phyloP scores from a whole-genome alignment of 495 filamentous ascomycete species.

The Cercophora samala region DNA sequence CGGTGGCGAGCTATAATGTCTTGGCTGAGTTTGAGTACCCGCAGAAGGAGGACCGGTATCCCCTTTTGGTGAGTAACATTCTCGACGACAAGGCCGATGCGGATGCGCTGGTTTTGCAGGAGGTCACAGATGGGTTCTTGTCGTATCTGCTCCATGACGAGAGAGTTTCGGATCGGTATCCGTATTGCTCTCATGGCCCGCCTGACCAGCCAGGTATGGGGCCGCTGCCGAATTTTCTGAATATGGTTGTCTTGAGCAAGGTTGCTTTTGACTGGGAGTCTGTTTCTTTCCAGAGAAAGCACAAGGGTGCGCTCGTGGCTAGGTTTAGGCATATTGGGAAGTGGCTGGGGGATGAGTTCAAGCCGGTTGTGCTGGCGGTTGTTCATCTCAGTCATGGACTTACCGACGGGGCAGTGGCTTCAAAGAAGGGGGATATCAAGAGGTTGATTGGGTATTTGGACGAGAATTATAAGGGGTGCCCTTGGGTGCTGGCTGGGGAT shows the following conservation, averaged over 20 bases:
- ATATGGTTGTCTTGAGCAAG: slow-evolving; percentile 52
- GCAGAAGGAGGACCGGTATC: slow-evolving; percentile 45
- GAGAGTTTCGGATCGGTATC: slow-evolving; percentile 45
- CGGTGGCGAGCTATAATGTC: slow-evolving; percentile 55
- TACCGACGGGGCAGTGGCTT: slow-evolving; percentile 49
- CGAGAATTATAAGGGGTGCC: slow-evolving; percentile 31
- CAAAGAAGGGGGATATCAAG: slow-evolving; percentile 49
- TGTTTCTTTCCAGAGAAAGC: slow-evolving; percentile 44
- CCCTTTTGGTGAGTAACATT: slow-evolving; percentile 46
- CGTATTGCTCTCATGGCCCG: slow-evolving; percentile 50
- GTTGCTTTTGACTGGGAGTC: slow-evolving; percentile 49
- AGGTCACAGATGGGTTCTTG: slow-evolving; percentile 58
- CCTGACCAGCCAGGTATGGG: slow-evolving; percentile 44
- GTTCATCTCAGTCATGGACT: slow-evolving; percentile 55
- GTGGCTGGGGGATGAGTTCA: slow-evolving; percentile 16
- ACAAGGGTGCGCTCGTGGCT: slow-evolving; percentile 51
- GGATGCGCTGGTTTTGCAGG: slow-evolving; percentile 54
- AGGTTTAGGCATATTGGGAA: slow-evolving; percentile 35
- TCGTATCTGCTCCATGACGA: slow-evolving; percentile 44
- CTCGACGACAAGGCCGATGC: slow-evolving; percentile 35
- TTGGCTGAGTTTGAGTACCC: slow-evolving; percentile 52
- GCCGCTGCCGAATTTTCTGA: slow-evolving; percentile 52
- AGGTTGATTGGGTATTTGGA: slow-evolving; percentile 43
- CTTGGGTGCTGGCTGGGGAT: slow-evolving; percentile 56
- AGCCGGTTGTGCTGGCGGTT: slow-evolving; percentile 43